Percentiles rank a stretch among this genome's conserved stretches.
phyloP scores from a whole-genome alignment of 176 grass and related monocot species.

The Triticum dicoccoides region DNA sequence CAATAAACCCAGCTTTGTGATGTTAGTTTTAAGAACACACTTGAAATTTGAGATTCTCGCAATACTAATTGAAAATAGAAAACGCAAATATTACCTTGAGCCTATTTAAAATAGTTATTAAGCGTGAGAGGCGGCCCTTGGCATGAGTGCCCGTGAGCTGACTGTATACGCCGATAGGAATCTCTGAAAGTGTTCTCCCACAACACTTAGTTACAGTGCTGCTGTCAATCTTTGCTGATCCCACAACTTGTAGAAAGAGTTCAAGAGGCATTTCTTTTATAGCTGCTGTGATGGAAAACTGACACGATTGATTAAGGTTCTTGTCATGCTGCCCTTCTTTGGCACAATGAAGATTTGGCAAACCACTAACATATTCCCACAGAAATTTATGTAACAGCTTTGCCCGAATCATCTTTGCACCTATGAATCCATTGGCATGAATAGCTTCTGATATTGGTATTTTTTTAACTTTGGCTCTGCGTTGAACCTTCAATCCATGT shows the following conservation, averaged over 20 bases:
- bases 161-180: constrained; percentile 60
- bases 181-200: constrained; percentile 58
- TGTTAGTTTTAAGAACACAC: not conserved
- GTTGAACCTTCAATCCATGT: constrained; percentile 33
- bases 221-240: constrained; percentile 84
- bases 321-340: constrained; percentile 35
- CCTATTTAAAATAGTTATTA: constrained; percentile 73
- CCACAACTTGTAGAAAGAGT: constrained; percentile 93
- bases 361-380: constrained; percentile 61
- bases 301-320: constrained; percentile 40
- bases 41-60: not conserved
- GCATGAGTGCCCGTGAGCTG: constrained; percentile 62
- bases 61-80: not conserved
- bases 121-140: constrained; percentile 59
- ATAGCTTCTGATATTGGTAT: constrained; percentile 57
- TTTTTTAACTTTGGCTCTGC: constrained; percentile 50
- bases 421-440: constrained; percentile 81
- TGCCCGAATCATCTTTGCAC: constrained; percentile 81
- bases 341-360: constrained; percentile 47
- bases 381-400: constrained; percentile 86
- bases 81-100: constrained; percentile 62
- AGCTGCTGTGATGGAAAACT: constrained; percentile 65
- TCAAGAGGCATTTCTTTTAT: constrained; percentile 84
- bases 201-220: constrained; percentile 47
- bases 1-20: not conserved